Percentiles rank a stretch among this genome's conserved stretches.
Conservation (phyloP, 2,329 filamentous ascomycete genomes). For the Penicillium hordei region DNA sequence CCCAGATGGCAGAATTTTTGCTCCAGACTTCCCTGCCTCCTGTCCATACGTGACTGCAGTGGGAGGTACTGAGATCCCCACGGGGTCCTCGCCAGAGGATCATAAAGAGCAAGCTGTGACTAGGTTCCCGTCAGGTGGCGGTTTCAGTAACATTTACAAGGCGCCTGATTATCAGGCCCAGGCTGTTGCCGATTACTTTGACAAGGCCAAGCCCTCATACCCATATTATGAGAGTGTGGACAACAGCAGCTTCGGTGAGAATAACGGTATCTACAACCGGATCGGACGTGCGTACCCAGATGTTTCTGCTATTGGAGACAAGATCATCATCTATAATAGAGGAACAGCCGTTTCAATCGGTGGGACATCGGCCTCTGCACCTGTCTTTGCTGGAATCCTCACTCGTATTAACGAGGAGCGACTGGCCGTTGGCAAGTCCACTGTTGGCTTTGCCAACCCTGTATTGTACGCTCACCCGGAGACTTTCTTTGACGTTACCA, state of each 20-base stretch:
- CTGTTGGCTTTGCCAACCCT: conserved; percentile 57
- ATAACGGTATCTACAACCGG: conserved; percentile 36
- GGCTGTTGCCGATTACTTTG: conserved; percentile 40
- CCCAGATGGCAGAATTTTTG: conserved; percentile 35
- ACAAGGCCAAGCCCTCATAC: conserved; percentile 26
- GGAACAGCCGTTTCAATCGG: conserved; percentile 26
- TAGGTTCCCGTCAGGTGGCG: conserved; percentile 44
- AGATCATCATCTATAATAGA: conserved; percentile 32
- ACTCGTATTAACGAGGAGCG: conserved; percentile 57
- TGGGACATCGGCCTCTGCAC: conserved; percentile 50
- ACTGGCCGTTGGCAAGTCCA: conserved; percentile 49
- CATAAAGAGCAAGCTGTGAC: conserved; percentile 40
- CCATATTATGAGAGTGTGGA: conserved; percentile 34
- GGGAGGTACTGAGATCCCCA: conserved; percentile 41
- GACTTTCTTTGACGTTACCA: conserved; percentile 35
- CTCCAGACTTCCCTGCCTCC: conserved; percentile 39
- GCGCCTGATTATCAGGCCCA: conserved; percentile 41
- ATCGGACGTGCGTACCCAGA: conserved; percentile 40
- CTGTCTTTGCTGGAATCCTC: conserved; percentile 56
- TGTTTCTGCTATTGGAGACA: conserved; percentile 39
- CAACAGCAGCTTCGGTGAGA: conserved; percentile 32
- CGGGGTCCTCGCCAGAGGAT: conserved; percentile 26
- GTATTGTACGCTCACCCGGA: conserved; percentile 33
- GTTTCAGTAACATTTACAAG: conserved; percentile 45
- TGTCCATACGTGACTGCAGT: conserved; percentile 40